Evolutionary conservation across 768 basidiomycete genomes (phyloP).

Genomic region (Rhizopogon vulgaris): DNA sequence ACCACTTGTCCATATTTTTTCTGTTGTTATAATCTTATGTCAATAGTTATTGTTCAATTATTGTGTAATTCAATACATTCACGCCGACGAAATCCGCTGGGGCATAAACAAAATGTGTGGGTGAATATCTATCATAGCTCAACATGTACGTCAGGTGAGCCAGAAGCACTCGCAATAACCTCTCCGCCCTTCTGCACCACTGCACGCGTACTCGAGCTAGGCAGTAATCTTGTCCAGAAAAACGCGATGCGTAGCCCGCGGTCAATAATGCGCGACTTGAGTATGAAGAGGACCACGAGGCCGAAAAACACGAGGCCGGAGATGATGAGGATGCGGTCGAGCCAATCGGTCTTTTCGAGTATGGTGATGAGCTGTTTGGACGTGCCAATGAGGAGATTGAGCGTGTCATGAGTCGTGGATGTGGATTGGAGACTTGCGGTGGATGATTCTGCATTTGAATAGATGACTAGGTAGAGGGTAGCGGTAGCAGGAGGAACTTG

Average conservation of each 20-base stretch:
- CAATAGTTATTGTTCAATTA: neutral
- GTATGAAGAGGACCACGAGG: conserved; percentile 76
- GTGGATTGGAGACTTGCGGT: conserved; percentile 72
- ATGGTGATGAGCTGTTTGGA: conserved; percentile 83
- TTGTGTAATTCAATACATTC: neutral
- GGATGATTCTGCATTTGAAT: conserved; percentile 53
- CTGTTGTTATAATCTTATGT: neutral
- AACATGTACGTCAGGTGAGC: neutral
- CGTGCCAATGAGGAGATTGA: conserved; percentile 63
- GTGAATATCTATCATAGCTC: neutral
- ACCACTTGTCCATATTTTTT: neutral
- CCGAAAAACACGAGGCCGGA: conserved; percentile 77
- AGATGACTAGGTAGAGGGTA: neutral
- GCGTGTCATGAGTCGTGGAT: conserved; percentile 68
- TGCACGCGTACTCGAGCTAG: conserved; percentile 16
- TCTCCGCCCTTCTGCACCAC: conserved; percentile 3
- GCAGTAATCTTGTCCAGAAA: conserved; percentile 83
- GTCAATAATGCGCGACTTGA: conserved; percentile 85
- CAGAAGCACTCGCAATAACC: neutral
- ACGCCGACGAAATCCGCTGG: neutral
- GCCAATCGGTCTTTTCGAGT: conserved; percentile 86
- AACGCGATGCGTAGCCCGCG: conserved; percentile 72
- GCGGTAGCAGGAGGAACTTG: conserved; percentile 22
- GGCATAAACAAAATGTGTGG: too few species aligned
- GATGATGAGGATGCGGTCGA: conserved; percentile 85